Evolutionary conservation across 345 rosid species (phyloP).

Genomic region (thale cress (Arabidopsis thaliana)): DNA sequence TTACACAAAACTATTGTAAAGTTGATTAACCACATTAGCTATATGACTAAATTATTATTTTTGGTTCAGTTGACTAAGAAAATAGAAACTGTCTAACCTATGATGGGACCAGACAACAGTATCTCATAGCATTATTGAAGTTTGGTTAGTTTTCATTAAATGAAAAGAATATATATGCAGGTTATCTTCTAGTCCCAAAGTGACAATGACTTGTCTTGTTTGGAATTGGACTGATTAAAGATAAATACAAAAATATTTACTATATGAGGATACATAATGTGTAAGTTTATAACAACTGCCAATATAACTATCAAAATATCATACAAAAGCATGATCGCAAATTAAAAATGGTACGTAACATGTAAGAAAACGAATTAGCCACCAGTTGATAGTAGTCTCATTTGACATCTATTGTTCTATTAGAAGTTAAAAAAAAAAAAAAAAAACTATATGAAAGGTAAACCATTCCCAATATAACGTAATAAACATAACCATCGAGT

Average conservation of each 20-base stretch:
- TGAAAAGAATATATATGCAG: conserved; percentile 8
- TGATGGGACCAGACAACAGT: conserved; percentile 29
- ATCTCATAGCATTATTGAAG: conserved; percentile 38
- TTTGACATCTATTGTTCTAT: conserved; percentile 7
- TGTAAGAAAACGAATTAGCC: not conserved
- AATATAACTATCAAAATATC: not conserved
- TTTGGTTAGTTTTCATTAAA: conserved; percentile 36
- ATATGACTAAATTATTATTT: not conserved
- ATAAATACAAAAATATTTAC: not conserved
- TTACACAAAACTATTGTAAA: conserved; percentile 18
- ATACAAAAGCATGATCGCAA: not conserved
- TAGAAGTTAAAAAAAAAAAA: not conserved
- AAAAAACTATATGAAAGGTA: not conserved
- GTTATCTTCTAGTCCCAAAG: conserved; percentile 26
- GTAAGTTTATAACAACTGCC: not conserved
- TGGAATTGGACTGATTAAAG: conserved; percentile 10
- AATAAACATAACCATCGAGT: not conserved
- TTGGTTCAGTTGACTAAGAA: conserved; percentile 30
- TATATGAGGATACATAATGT: not conserved
- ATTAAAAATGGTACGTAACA: not conserved
- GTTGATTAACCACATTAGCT: not conserved
- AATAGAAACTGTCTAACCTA: conserved; percentile 7
- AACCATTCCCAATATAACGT: not conserved
- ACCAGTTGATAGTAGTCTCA: not conserved
- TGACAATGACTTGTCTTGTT: conserved; percentile 24